A percentile compares a stretch with the other conserved stretches of the same genome.
These are phyloP conservation scores for Didymella keratinophila DNA, from an alignment of 2,329 filamentous ascomycete genomes.

Conservation along the genomic window DNA sequence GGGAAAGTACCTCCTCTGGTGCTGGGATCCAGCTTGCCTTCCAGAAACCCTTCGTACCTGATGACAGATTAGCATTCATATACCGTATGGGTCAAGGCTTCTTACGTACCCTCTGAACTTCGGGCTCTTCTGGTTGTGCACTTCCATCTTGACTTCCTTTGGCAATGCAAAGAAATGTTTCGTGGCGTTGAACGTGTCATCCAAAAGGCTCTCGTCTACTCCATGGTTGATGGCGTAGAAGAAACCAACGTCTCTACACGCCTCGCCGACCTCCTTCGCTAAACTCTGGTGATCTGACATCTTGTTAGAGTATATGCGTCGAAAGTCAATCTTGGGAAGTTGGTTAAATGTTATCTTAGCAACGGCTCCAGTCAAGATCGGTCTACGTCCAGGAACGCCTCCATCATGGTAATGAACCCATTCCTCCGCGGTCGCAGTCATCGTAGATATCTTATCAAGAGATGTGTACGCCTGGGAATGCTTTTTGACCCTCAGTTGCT, in stretches of 20 bases:
- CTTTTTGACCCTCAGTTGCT: not conserved
- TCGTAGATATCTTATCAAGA: slow-evolving; percentile 22
- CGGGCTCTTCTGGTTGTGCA: slow-evolving; percentile 46
- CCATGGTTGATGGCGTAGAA: slow-evolving; percentile 47
- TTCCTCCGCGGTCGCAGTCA: slow-evolving; percentile 22
- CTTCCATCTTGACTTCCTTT: slow-evolving; percentile 47
- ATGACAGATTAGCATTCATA: not conserved
- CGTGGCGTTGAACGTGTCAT: slow-evolving; percentile 41
- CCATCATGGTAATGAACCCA: slow-evolving; percentile 46
- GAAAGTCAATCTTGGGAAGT: slow-evolving; percentile 44
- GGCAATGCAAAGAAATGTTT: slow-evolving; percentile 44
- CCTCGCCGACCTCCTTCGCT: slow-evolving; percentile 41
- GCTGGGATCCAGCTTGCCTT: slow-evolving; percentile 47
- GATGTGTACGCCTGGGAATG: not conserved
- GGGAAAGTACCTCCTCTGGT: slow-evolving; percentile 40
- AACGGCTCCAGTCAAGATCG: slow-evolving; percentile 34
- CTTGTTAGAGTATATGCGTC: slow-evolving; percentile 38
- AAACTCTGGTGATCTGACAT: slow-evolving; percentile 37
- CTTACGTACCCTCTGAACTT: slow-evolving; percentile 44
- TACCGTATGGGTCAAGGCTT: no score
- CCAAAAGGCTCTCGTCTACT: slow-evolving; percentile 37
- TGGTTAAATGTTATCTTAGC: slow-evolving; percentile 37
- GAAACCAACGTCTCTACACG: slow-evolving; percentile 46
- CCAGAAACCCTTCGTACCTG: slow-evolving; percentile 42
- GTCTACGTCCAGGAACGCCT: slow-evolving; percentile 38